phyloP scores from a whole-genome alignment of 352 stramenopile species.

The Phytophthora citricola region DNA sequence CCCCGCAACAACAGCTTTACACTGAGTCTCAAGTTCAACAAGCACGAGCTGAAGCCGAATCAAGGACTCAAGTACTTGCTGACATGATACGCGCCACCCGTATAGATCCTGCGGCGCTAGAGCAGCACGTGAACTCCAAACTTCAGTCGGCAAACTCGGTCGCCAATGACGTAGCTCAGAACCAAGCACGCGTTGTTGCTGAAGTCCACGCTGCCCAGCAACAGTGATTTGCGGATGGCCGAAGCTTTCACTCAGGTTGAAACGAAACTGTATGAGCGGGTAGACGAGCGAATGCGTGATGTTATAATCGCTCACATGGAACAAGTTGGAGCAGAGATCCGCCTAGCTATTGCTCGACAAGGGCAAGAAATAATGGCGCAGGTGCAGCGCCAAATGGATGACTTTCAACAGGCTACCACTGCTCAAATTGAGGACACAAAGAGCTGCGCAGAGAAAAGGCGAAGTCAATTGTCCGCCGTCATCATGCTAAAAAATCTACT shows the following conservation, averaged over 20 bases:
- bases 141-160: constrained; percentile 4
- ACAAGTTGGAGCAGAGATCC: background rate
- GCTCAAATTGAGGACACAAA: background rate
- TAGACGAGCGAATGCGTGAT: background rate
- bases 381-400: background rate
- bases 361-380: background rate
- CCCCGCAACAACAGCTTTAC: background rate
- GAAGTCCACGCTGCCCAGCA: background rate
- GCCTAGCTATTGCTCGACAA: background rate
- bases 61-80: background rate
- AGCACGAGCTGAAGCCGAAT: constrained; percentile 1
- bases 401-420: background rate
- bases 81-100: constrained; percentile 6
- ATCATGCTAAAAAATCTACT: constrained; percentile 6
- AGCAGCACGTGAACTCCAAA: constrained; percentile 11
- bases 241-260: background rate
- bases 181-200: background rate
- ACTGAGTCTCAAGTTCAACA: constrained; percentile 5
- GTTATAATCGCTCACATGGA: background rate
- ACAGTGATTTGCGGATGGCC: background rate
- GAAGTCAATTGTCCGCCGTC: constrained; percentile 9
- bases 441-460: constrained; percentile 5
- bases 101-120: background rate
- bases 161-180: constrained; percentile 9
- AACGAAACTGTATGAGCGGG: background rate